These are phyloP conservation scores for Pluteus cervinus DNA, from an alignment of 768 basidiomycete species.

Conservation along the genomic window DNA sequence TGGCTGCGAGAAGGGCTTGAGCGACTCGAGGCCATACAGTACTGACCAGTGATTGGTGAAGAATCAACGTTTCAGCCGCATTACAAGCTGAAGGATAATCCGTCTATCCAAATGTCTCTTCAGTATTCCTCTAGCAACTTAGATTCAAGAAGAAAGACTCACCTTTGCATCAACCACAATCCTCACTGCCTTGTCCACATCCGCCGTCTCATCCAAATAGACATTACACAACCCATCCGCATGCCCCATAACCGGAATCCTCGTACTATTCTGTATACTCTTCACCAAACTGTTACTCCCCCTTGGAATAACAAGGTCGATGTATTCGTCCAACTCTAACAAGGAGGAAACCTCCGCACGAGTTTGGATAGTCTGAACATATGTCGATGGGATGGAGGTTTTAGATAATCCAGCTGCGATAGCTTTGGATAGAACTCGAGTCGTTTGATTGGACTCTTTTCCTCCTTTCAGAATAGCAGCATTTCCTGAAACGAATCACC, in stretches of 20 bases:
- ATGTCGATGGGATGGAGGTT: conserved; percentile 69
- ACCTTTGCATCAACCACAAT: conserved; percentile 92
- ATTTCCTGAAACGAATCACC: conserved; percentile 60
- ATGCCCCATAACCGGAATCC: conserved; percentile 98
- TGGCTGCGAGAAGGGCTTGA: conserved; percentile 54
- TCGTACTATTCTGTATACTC: conserved; percentile 83
- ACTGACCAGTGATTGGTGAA: conserved; percentile 67
- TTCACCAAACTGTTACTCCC: conserved; percentile 89
- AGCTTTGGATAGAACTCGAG: conserved; percentile 66
- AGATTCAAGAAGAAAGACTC: conserved; percentile 8
- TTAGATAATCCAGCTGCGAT: conserved; percentile 73
- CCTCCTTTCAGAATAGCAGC: conserved; percentile 97
- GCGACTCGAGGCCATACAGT: conserved; percentile 84
- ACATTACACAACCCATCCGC: conserved; percentile 94
- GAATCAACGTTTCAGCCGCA: conserved; percentile 80
- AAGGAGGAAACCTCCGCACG: conserved; percentile 86
- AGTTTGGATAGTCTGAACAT: conserved; percentile 90
- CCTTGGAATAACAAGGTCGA: conserved; percentile 94
- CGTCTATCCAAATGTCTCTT: conserved; percentile 41
- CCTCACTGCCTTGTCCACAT: conserved; percentile 71
- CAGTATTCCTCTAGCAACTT: not conserved
- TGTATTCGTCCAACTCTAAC: conserved; percentile 82
- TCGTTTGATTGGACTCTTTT: conserved; percentile 86
- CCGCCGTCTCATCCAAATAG: conserved; percentile 81
- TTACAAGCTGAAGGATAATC: conserved; percentile 98